Conservation (phyloP, 345 rosid genomes). For the Lagerstroemia speciosa region DNA sequence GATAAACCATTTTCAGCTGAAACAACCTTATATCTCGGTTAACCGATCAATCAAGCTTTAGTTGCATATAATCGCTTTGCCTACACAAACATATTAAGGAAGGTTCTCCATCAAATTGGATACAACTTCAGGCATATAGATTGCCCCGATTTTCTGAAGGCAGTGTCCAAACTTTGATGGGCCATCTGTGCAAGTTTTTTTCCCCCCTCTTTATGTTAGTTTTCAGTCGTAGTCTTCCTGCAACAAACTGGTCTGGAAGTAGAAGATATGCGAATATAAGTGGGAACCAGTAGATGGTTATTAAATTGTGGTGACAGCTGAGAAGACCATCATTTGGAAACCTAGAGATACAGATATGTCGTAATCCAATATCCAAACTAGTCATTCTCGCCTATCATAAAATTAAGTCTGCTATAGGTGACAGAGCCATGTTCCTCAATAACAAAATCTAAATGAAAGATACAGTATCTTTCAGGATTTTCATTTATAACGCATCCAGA, state of each 20-base stretch:
- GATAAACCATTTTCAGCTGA: not conserved
- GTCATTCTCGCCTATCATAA: not conserved
- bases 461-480: not conserved
- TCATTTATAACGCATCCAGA: not conserved
- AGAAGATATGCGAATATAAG: not conserved
- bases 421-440: not conserved
- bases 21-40: too few species aligned
- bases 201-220: not conserved
- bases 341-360: not conserved
- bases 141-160: not conserved
- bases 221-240: not conserved
- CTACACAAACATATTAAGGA: not conserved
- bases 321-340: not conserved
- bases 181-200: not conserved
- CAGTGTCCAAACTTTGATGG: not conserved
- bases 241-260: not conserved
- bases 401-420: not conserved
- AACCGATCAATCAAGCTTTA: too few species aligned
- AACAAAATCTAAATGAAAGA: not conserved
- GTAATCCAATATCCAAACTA: not conserved
- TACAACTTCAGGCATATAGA: not conserved
- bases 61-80: not conserved
- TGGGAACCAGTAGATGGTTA: not conserved
- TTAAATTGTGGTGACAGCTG: not conserved
- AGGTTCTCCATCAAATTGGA: not conserved